A percentile compares a stretch with the other conserved stretches of the same genome.
These are phyloP conservation scores for Neltuma alba DNA, from an alignment of 306 rosid species.

Conservation along the genomic window DNA sequence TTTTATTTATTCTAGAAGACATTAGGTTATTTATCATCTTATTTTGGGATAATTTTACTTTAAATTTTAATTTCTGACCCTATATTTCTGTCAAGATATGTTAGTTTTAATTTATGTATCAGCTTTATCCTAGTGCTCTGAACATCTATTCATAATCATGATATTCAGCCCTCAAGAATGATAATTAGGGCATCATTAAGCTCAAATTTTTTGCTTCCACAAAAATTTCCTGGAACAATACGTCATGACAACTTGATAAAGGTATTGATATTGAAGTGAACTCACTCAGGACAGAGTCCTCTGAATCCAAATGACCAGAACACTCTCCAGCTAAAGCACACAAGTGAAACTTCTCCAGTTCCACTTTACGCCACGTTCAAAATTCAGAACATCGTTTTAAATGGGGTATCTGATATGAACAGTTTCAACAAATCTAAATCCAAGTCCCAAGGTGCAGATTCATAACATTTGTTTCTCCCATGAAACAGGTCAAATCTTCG, in stretches of 20 bases:
- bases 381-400: background rate
- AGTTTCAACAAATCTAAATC: background rate
- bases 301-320: background rate
- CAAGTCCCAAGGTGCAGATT: background rate
- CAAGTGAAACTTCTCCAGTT: background rate
- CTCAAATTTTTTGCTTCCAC: background rate
- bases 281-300: background rate
- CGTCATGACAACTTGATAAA: background rate
- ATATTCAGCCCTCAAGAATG: no score
- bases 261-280: background rate
- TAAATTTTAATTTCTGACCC: no score
- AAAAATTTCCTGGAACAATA: no score
- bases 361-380: background rate
- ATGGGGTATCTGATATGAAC: background rate
- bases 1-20: background rate
- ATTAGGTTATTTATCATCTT: background rate
- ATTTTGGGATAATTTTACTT: background rate
- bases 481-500: background rate
- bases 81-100: no score
- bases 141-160: no score
- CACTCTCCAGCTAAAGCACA: background rate
- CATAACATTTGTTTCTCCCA: background rate
- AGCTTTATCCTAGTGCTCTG: no score
- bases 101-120: no score
- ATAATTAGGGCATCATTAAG: no score